phyloP scores from a whole-genome alignment of 2,329 filamentous ascomycete species.

The Calonectria henricotiae region DNA sequence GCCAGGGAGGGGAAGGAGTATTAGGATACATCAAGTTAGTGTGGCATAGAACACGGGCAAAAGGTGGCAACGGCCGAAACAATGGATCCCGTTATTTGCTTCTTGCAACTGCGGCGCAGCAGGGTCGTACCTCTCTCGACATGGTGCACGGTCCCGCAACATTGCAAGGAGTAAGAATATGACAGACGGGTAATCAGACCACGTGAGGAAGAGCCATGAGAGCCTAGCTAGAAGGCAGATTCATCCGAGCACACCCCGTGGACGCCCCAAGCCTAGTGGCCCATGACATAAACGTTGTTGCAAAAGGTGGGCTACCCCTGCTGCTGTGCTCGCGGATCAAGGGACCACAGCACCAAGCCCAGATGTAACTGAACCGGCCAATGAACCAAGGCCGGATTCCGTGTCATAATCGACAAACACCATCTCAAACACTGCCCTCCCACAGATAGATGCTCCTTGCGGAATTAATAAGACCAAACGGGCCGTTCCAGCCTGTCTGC shows the following conservation, averaged over 20 bases:
- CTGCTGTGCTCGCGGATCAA: slow-evolving; percentile 1
- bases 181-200: neutral
- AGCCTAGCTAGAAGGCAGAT: neutral
- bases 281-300: neutral
- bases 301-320: slow-evolving; percentile 16
- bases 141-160: slow-evolving; percentile 2
- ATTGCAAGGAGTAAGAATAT: neutral
- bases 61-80: neutral
- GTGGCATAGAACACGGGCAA: neutral
- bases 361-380: neutral
- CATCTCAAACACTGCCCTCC: slow-evolving; percentile 4
- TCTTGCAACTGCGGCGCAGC: slow-evolving; percentile 15
- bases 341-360: neutral
- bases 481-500: neutral
- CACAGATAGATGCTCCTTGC: slow-evolving; percentile 1
- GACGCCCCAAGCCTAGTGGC: neutral
- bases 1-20: too few relatives aligned
- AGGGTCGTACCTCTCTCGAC: neutral
- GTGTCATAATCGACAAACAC: neutral
- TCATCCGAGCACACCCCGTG: neutral
- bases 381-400: neutral
- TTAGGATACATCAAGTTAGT: neutral
- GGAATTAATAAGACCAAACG: neutral
- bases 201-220: neutral
- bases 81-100: neutral